phyloP scores from a whole-genome alignment of 176 grass and related monocot species.

The Phyllostachys edulis region DNA sequence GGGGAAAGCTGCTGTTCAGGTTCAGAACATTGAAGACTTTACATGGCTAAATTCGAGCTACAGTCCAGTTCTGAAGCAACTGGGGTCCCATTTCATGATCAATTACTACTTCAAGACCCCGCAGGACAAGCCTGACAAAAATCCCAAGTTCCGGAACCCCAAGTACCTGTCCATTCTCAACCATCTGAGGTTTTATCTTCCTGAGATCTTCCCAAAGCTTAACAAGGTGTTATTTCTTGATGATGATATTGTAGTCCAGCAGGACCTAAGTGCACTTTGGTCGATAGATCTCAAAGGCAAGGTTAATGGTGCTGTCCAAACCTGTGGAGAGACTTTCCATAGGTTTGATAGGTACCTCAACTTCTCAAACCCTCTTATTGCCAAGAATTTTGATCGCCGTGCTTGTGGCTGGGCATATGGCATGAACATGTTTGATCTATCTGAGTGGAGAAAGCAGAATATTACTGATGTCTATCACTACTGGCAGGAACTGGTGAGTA shows the following conservation, averaged over 20 bases:
- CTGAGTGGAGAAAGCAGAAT: constrained; percentile 84
- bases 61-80: too few relatives aligned
- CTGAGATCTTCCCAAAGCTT: constrained; percentile 79
- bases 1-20: too few relatives aligned
- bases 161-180: constrained; percentile 86
- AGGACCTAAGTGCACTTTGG: constrained; percentile 70
- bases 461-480: constrained; percentile 31
- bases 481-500: too few relatives aligned
- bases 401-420: constrained; percentile 93
- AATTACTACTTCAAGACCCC: too few relatives aligned
- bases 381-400: constrained; percentile 60
- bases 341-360: constrained; percentile 83
- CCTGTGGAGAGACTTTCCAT: constrained; percentile 76
- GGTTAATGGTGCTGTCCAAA: constrained; percentile 73
- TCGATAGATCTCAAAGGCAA: constrained; percentile 66
- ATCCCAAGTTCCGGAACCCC: constrained; percentile 70
- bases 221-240: constrained; percentile 81
- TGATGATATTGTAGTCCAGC: constrained; percentile 74
- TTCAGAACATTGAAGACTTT: too few relatives aligned
- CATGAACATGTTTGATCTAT: constrained; percentile 91
- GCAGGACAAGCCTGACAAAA: constrained; percentile 28
- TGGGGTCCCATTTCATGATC: too few relatives aligned
- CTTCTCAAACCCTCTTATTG: constrained; percentile 75
- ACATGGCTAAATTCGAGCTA: constrained; percentile 35
- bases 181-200: constrained; percentile 78